Conservation (phyloP, 257 asterid genomes). For the Solanum neorickii region DNA sequence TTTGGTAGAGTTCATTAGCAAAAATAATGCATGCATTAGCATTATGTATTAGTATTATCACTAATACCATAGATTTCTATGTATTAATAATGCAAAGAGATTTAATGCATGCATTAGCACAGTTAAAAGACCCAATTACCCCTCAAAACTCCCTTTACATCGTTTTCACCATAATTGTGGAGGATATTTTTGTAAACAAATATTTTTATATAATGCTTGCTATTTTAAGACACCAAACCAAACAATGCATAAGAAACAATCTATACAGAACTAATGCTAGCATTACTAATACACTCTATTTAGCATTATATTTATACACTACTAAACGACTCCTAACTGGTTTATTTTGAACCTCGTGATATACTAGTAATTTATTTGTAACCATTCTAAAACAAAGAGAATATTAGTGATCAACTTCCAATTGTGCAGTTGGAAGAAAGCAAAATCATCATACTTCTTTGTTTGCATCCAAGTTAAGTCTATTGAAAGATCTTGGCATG, state of each 20-base stretch:
- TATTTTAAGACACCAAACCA: not conserved
- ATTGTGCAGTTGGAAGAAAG: not conserved
- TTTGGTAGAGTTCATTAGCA: not conserved
- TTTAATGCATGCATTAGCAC: not conserved
- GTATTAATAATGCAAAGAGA: not conserved
- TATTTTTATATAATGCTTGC: not conserved
- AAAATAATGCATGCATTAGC: not conserved
- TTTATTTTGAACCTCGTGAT: not conserved
- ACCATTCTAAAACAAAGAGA: not conserved
- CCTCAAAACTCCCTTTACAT: not conserved
- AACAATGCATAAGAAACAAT: not conserved
- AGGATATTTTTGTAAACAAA: not conserved
- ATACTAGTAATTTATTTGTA: not conserved
- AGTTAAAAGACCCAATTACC: not conserved
- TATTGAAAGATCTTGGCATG: not conserved
- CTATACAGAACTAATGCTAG: not conserved
- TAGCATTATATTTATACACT: not conserved
- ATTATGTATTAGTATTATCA: not conserved
- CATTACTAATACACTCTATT: not conserved
- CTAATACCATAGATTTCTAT: not conserved
- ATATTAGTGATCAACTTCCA: not conserved
- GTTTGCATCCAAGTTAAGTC: not conserved
- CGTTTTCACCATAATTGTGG: not conserved
- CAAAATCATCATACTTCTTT: not conserved
- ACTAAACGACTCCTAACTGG: not conserved